phyloP scores from a whole-genome alignment of 495 filamentous ascomycete genomes.

The Lepidopterella palustris region DNA sequence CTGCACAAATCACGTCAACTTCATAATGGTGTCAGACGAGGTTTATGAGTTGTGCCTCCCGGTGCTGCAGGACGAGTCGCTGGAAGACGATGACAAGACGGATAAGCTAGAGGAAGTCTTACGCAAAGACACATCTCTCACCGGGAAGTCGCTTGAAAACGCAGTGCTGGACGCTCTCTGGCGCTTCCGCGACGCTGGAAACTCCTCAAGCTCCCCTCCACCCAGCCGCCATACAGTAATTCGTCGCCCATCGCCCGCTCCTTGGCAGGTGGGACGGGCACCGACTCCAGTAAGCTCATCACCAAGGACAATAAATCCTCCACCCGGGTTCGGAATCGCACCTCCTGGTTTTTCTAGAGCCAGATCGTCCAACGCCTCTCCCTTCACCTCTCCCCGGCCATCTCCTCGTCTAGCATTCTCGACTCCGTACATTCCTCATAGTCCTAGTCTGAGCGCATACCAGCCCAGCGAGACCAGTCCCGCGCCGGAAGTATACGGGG shows the following conservation, averaged over 20 bases:
- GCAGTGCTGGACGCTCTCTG: slow-evolving; percentile 86
- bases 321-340: slow-evolving; percentile 66
- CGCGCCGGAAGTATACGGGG: slow-evolving; percentile 78
- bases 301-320: slow-evolving; percentile 61
- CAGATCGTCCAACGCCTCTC: slow-evolving; percentile 71
- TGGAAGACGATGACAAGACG: slow-evolving; percentile 93
- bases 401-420: slow-evolving; percentile 89
- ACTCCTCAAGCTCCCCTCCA: slow-evolving; percentile 70
- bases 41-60: slow-evolving; percentile 86
- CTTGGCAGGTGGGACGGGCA: slow-evolving; percentile 77
- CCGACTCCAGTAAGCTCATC: slow-evolving; percentile 74
- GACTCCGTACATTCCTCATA: slow-evolving; percentile 88
- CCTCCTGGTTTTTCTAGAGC: slow-evolving; percentile 66
- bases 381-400: slow-evolving; percentile 89
- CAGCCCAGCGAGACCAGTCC: slow-evolving; percentile 76
- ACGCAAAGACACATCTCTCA: slow-evolving; percentile 67
- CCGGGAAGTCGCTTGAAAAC: slow-evolving; percentile 78
- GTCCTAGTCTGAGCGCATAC: slow-evolving; percentile 87
- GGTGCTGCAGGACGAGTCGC: slow-evolving; percentile 69
- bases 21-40: slow-evolving; percentile 84
- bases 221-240: slow-evolving; percentile 81
- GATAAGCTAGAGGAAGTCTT: slow-evolving; percentile 87
- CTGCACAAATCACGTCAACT: background rate
- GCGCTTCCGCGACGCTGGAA: slow-evolving; percentile 74
- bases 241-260: slow-evolving; percentile 82